A percentile compares a stretch with the other conserved stretches of the same genome.
phyloP scores from a whole-genome alignment of 73 alveolate species.

The Paramecium sexaurelia region DNA sequence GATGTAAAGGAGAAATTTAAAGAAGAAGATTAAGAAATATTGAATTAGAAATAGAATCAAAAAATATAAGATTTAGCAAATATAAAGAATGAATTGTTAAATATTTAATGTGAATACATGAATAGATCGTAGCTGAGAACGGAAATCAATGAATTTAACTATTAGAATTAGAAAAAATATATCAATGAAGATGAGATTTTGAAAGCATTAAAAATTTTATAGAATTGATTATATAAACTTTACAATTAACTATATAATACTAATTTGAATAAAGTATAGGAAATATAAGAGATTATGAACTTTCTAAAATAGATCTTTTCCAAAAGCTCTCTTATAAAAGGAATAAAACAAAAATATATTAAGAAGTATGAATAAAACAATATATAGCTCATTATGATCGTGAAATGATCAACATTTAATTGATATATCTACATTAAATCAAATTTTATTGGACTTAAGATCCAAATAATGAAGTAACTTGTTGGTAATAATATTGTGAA shows the following conservation, averaged over 20 bases:
- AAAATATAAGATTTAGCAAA: not conserved
- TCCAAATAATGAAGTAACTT: constrained; percentile 44
- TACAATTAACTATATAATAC: not conserved
- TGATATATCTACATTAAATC: not conserved
- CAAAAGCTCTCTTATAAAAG: constrained; percentile 65
- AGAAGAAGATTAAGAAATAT: no score
- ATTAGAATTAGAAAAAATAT: not conserved
- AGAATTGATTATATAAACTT: not conserved
- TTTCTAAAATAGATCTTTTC: constrained; percentile 55
- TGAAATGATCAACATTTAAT: constrained; percentile 12
- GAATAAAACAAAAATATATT: not conserved
- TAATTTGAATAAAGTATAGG: not conserved
- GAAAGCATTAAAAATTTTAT: not conserved
- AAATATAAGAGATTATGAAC: constrained; percentile 51
- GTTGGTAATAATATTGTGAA: constrained; percentile 54
- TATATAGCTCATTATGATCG: constrained; percentile 39
- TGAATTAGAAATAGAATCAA: not conserved
- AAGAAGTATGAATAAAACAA: constrained; percentile 59
- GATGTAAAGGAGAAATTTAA: not conserved
- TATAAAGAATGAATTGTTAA: not conserved
- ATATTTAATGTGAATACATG: not conserved
- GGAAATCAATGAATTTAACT: not conserved
- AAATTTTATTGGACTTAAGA: not conserved
- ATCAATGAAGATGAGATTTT: not conserved
- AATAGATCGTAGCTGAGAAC: not conserved